Evolutionary conservation across 1,284 basidiomycete genomes (phyloP), one percentile per base, ranked within the genome.

Genomic region (Quambalaria eucalypti): DNA sequence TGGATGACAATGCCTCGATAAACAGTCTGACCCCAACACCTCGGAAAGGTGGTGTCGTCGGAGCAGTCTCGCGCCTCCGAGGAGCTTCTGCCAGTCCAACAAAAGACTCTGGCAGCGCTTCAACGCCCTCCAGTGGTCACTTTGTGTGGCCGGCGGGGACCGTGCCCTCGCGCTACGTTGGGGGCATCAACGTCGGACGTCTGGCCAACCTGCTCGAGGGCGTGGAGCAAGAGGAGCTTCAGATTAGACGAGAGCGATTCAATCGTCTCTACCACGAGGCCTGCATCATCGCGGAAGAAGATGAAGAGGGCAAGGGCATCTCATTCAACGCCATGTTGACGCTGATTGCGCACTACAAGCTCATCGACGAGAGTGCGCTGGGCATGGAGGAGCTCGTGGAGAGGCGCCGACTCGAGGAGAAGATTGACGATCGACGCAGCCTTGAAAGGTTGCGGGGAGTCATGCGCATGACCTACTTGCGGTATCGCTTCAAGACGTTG

Each of bases 281-380:
- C 1, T 39, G 47, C 19, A 1, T 66, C 6, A 49, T 62, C 23
- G 83, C 85, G 60, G 81, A 87, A 59, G 82, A 87, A 60, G 61
- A 65, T 2, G 59, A 55, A 48, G 68, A 70, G n/a, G 68, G 47
- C 47, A 26, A 30, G 47, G 47, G n/a, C 16, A 88, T 98, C 59
- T 87, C 89, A 19, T 97, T 97, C 78, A 89, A 85, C 5, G 82
- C 86, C 42, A 95, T 96, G 90, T 81, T 97, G 12, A 73, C 88
- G 47, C 78, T 97, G 52, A 78, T 98, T 30, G 87, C 90, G 0
- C 91, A 95, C 73, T 85, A 96, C 78, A 93, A 89, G 76, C 79
- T 97, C 55, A 90, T 97, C 64, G 83, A 90, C 57, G 90, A 95
- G 73, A 83, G 46, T 4, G 68, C 73, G 19, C 58, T 76, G 28